phyloP scores from a whole-genome alignment of 768 basidiomycete genomes.

The Suillus decipiens region DNA sequence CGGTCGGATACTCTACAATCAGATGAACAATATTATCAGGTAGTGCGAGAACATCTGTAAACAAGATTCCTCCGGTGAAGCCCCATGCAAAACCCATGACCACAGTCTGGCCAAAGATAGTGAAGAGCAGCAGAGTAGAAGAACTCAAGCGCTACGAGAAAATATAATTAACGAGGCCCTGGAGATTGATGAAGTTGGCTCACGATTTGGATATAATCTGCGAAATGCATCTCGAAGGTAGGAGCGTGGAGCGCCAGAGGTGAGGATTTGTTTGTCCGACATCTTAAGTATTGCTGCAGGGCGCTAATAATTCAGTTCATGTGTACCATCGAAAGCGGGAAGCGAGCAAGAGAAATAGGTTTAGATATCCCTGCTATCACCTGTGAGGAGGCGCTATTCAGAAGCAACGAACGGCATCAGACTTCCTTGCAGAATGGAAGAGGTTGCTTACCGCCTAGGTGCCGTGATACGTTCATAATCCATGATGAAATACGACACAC shows the following conservation, averaged over 20 bases:
- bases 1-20: not conserved
- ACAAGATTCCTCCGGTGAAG: not conserved
- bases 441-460: not conserved
- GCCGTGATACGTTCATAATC: no score
- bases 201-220: not conserved
- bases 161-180: not conserved
- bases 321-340: not conserved
- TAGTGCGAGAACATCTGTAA: not conserved
- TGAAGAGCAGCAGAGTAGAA: not conserved
- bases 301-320: not conserved
- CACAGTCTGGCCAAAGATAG: conserved; percentile 3
- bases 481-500: no score
- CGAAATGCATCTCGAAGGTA: not conserved
- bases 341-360: not conserved
- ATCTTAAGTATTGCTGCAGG: not conserved
- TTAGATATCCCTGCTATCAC: not conserved
- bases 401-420: not conserved
- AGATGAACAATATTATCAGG: not conserved
- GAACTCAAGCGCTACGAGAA: not conserved
- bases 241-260: no score
- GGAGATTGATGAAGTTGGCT: not conserved
- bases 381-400: not conserved
- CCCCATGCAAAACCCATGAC: conserved; percentile 6
- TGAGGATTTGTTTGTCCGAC: not conserved
- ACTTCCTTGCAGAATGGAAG: not conserved